A percentile compares a stretch with the other conserved stretches of the same genome.
Evolutionary conservation across 768 basidiomycete species (phyloP).

Genomic region (Tricholoma saponaceum): DNA sequence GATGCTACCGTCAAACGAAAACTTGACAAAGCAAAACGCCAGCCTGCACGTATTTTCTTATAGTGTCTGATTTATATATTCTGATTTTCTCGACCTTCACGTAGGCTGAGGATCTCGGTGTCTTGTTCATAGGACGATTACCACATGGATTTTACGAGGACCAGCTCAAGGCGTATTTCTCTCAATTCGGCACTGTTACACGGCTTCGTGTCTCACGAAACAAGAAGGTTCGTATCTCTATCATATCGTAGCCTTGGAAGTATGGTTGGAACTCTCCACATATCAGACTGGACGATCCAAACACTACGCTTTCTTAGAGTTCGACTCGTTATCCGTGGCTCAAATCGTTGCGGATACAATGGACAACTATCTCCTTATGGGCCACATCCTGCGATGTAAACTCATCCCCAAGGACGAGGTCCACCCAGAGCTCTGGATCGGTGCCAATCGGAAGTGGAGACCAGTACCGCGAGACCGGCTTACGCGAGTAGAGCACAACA

Average conservation of each 20-base stretch:
- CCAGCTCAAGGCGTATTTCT: slow-evolving; percentile 87
- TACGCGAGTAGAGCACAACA: slow-evolving; percentile 74
- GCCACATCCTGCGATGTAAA: slow-evolving; percentile 90
- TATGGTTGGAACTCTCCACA: background rate
- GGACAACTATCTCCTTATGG: slow-evolving; percentile 96
- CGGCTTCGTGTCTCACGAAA: slow-evolving; percentile 89
- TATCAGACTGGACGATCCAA: slow-evolving; percentile 89
- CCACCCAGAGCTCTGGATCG: slow-evolving; percentile 93
- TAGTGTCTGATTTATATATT: slow-evolving; percentile 1
- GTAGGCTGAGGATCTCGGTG: slow-evolving; percentile 66
- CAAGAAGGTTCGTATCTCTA: slow-evolving; percentile 60
- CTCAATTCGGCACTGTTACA: slow-evolving; percentile 90
- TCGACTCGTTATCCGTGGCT: slow-evolving; percentile 84
- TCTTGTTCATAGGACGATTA: slow-evolving; percentile 84
- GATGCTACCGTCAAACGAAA: slow-evolving; percentile 72
- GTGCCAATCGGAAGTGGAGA: slow-evolving; percentile 93
- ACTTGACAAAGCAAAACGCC: slow-evolving; percentile 55
- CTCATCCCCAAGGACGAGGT: slow-evolving; percentile 85
- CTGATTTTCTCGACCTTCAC: background rate
- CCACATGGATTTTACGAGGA: slow-evolving; percentile 99
- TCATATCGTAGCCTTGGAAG: background rate
- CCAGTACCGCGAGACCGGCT: slow-evolving; percentile 70
- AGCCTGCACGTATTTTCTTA: slow-evolving; percentile 50
- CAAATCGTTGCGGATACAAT: slow-evolving; percentile 97
- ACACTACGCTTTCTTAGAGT: slow-evolving; percentile 96